phyloP scores from a whole-genome alignment of 2,329 filamentous ascomycete species.

The Penicillium decumbens region DNA sequence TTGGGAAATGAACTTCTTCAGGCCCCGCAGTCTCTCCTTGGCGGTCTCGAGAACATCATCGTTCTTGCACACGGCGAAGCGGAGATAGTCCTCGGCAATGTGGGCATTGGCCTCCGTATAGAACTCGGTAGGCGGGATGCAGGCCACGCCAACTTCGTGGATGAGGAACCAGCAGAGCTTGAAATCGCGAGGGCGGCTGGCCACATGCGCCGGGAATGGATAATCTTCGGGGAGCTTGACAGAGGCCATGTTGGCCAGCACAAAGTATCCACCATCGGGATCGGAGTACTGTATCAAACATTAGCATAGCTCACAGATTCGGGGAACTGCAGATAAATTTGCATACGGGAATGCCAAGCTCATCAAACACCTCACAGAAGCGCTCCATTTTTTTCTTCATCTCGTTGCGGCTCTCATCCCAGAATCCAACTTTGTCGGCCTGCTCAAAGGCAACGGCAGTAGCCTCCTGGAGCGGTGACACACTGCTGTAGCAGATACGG shows the following conservation, averaged over 20 bases:
- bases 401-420: slow-evolving; percentile 73
- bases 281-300: slow-evolving; percentile 61
- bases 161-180: slow-evolving; percentile 96
- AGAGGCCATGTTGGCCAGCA: slow-evolving; percentile 87
- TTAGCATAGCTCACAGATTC: slow-evolving; percentile 3
- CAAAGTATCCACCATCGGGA: slow-evolving; percentile 95
- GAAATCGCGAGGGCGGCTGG: slow-evolving; percentile 81
- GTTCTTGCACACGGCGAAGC: slow-evolving; percentile 95
- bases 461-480: slow-evolving; percentile 90
- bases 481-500: slow-evolving; percentile 90
- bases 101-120: slow-evolving; percentile 80
- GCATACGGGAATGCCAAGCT: slow-evolving; percentile 62
- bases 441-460: slow-evolving; percentile 90
- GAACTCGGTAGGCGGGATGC: slow-evolving; percentile 95
- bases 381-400: slow-evolving; percentile 85
- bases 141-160: slow-evolving; percentile 89
- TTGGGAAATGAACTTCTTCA: slow-evolving; percentile 64
- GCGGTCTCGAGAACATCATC: slow-evolving; percentile 77
- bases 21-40: slow-evolving; percentile 66
- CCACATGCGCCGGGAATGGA: slow-evolving; percentile 83
- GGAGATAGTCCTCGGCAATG: slow-evolving; percentile 85
- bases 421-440: slow-evolving; percentile 80
- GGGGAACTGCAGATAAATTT: neutral
- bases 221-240: slow-evolving; percentile 80
- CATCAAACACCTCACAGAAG: slow-evolving; percentile 77